phyloP scores from a whole-genome alignment of 176 grass and related monocot species.

The Olyra latifolia region DNA sequence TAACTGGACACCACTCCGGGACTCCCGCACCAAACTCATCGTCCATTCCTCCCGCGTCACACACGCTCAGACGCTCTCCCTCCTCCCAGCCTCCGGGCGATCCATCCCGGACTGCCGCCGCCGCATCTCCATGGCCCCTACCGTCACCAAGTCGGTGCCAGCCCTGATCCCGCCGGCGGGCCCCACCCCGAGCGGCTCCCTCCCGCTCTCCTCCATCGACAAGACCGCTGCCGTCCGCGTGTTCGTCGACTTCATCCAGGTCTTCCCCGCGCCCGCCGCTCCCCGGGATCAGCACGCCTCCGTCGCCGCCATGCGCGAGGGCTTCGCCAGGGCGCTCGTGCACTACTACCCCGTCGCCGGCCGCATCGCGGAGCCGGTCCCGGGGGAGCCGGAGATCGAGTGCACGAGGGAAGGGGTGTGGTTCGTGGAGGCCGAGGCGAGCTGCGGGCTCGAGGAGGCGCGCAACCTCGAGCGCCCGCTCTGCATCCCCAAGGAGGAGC shows the following conservation, averaged over 20 bases:
- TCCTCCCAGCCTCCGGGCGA: conserved; percentile 7
- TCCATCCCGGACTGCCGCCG: neutral
- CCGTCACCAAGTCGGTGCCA: conserved; percentile 47
- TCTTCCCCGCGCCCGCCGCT: conserved; percentile 26
- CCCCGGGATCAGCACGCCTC: neutral
- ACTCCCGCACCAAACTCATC: conserved; percentile 15
- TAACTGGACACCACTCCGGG: neutral
- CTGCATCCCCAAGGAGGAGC: conserved; percentile 64
- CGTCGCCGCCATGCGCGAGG: conserved; percentile 34
- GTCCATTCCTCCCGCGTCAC: neutral
- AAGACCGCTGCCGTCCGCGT: conserved; percentile 46
- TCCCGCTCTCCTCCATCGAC: conserved; percentile 77
- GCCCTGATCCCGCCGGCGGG: conserved; percentile 37
- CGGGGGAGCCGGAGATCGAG: conserved; percentile 47
- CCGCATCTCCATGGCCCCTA: conserved; percentile 17
- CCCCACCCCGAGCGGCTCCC: conserved; percentile 37
- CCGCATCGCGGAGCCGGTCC: conserved; percentile 47
- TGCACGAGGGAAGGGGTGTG: conserved; percentile 74
- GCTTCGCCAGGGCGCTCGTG: conserved; percentile 56
- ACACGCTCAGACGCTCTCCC: neutral
- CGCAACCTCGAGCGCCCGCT: conserved; percentile 72
- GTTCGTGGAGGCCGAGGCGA: conserved; percentile 65
- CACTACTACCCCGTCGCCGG: conserved; percentile 69
- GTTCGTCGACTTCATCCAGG: conserved; percentile 64
- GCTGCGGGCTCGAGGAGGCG: conserved; percentile 61